phyloP scores from a whole-genome alignment of 495 filamentous ascomycete species.

The Neurospora sp. region DNA sequence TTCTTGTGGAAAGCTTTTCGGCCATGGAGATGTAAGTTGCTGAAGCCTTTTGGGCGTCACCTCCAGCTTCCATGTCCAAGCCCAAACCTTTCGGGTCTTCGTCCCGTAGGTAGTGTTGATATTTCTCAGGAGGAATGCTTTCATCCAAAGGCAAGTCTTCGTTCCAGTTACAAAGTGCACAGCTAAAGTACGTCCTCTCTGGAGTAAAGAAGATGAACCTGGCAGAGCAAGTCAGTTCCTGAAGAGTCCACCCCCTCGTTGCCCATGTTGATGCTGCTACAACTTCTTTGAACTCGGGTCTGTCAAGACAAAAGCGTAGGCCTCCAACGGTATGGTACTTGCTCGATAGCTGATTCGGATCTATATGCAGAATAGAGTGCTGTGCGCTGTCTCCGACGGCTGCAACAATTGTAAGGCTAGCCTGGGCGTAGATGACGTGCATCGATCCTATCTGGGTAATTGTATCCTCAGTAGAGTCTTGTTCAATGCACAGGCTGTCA shows the following conservation, averaged over 20 bases:
- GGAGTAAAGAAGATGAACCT: background rate
- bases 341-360: background rate
- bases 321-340: background rate
- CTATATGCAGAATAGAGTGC: background rate
- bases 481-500: slow-evolving; percentile 20
- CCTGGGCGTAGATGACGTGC: background rate
- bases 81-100: background rate
- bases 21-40: background rate
- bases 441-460: background rate
- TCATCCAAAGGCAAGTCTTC: background rate
- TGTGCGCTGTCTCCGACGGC: background rate
- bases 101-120: background rate
- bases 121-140: background rate
- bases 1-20: background rate
- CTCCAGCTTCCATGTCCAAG: background rate
- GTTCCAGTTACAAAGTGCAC: background rate
- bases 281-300: background rate
- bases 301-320: background rate
- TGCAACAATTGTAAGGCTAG: background rate
- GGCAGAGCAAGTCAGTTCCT: background rate
- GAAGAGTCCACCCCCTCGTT: background rate
- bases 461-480: background rate
- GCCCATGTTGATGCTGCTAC: background rate
- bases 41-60: background rate
- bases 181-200: background rate